phyloP scores from a whole-genome alignment of 129 eudicot genomes.

The Flaveria sonorensis region DNA sequence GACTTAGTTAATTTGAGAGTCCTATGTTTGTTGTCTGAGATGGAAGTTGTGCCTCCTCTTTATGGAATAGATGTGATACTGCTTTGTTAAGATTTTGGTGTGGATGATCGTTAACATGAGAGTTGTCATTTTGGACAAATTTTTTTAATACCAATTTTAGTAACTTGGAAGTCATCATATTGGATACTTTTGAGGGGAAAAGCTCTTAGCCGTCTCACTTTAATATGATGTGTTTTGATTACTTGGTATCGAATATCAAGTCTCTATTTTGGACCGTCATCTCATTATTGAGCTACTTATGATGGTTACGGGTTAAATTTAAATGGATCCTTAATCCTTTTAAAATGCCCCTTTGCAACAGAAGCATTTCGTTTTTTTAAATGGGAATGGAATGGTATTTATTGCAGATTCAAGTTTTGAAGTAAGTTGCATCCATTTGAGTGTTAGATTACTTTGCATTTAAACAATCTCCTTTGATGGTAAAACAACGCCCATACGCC shows the following conservation, averaged over 20 bases:
- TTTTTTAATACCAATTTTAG: background rate
- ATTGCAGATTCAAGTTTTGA: background rate
- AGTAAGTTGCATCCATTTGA: background rate
- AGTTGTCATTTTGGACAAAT: background rate
- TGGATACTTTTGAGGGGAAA: background rate
- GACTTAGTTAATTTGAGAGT: background rate
- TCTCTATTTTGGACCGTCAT: background rate
- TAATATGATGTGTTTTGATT: background rate
- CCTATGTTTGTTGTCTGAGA: background rate
- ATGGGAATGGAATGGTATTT: background rate
- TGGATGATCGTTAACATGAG: background rate
- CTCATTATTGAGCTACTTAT: background rate
- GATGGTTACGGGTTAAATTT: background rate
- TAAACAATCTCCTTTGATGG: background rate
- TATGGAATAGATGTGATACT: constrained; percentile 4
- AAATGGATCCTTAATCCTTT: background rate
- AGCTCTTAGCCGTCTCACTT: background rate
- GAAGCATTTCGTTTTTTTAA: background rate
- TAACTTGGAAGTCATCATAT: background rate
- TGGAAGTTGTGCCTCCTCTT: background rate
- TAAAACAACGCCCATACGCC: background rate
- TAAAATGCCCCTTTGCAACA: background rate
- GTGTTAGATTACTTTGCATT: background rate
- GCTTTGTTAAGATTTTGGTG: background rate
- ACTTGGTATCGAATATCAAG: background rate